Evolutionary conservation across 495 filamentous ascomycete species (phyloP).

Genomic region (Penicillium coprophilum): DNA sequence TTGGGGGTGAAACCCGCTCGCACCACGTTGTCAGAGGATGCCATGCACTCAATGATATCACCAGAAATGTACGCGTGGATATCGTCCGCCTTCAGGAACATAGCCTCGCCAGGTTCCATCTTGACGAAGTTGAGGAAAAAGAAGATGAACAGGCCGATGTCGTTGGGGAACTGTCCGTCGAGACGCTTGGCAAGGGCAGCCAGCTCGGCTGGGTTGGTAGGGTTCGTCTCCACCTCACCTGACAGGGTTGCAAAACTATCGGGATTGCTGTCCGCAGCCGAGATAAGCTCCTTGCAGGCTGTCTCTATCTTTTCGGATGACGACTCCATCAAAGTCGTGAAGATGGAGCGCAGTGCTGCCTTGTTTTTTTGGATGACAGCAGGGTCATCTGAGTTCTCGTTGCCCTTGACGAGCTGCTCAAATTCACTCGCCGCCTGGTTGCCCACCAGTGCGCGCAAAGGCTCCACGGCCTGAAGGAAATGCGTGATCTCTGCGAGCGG

Average conservation of each 20-base stretch:
- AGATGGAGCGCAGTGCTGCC: constrained; percentile 69
- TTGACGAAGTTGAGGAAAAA: constrained; percentile 83
- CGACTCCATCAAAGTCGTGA: constrained; percentile 77
- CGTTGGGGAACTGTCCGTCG: constrained; percentile 72
- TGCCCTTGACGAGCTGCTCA: constrained; percentile 61
- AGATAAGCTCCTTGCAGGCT: constrained; percentile 65
- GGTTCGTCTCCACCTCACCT: constrained; percentile 38
- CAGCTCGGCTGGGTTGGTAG: constrained; percentile 54
- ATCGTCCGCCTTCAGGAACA: constrained; percentile 94
- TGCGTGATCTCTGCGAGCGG: constrained; percentile 82
- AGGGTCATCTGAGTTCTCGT: constrained; percentile 60
- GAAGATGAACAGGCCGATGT: constrained; percentile 74
- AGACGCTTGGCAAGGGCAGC: constrained; percentile 73
- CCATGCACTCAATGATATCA: constrained; percentile 99
- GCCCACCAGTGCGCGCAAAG: constrained; percentile 75
- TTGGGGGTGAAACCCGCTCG: constrained; percentile 97
- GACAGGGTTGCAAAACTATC: constrained; percentile 42
- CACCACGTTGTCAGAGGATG: constrained; percentile 94
- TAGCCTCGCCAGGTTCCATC: constrained; percentile 82
- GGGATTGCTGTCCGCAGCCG: constrained; percentile 59
- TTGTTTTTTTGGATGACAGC: constrained; percentile 67
- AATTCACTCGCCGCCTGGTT: constrained; percentile 65
- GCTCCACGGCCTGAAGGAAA: constrained; percentile 72
- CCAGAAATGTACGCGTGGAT: constrained; percentile 96
- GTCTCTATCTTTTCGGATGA: constrained; percentile 61